Base-by-base conservation (phyloP, 139 green algal species). In the Mychonastes homosphaera region DNA sequence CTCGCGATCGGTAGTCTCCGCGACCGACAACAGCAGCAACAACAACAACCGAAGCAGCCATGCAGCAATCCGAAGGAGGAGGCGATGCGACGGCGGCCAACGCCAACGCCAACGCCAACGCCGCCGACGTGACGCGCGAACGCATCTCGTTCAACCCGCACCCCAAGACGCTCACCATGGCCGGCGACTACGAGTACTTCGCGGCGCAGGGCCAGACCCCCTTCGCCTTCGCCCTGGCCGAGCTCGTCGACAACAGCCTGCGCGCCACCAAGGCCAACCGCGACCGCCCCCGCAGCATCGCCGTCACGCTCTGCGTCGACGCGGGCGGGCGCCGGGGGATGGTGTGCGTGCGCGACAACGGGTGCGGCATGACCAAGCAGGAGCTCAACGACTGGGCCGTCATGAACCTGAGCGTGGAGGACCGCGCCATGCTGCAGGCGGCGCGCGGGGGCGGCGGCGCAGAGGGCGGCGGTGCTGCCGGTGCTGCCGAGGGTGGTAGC, bases 171-270 rank as follows among this genome's bases (percentile, higher is more conserved):
- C 67, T 92, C 15, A 92, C 83, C 23, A 82, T 79, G 69, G 83
- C 83, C 3, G 84, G 84, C 12, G 84, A 92, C 39, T 87, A 84
- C 47, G 84, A 92, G 63, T 92, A 91, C 56, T 92, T 86, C 69
- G 76, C 82, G 28, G 83, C 80, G 2, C 69, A 82, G 61, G 79
- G 83, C n/a, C 70, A 81, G 8, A 70, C 83, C 33, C 83, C 84
- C 3, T 79, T 92, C 52, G 72, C 85, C 1, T 92, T 86, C 47
- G 84, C 84, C 0, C 53, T 92, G 53, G 80, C 80, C 16, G 84
- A 92, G 60, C 83, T 92, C 8, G 70, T 92, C 4, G 84, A 92
- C 62, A 92, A 92, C 58, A 69, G 80, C 2, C 65, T 92, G 48
- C 62, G 78, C 4, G 84, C 84, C 19, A 87, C 76, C 8, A 76